Evolutionary conservation across 164 flowering plant genomes (phyloP).

Genomic region (Tetracentron sinense): DNA sequence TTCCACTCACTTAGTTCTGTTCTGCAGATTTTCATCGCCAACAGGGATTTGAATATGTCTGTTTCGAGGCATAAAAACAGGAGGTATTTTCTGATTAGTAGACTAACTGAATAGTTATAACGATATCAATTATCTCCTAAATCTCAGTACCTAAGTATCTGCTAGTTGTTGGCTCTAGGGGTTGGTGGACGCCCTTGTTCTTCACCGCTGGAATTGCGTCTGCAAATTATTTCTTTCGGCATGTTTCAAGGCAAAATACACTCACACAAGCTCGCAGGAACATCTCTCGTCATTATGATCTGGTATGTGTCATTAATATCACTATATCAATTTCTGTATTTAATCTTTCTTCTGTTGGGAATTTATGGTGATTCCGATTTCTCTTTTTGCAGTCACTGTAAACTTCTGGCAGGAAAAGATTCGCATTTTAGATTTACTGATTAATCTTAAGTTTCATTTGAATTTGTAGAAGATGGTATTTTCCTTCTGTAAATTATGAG

Average conservation of each 20-base stretch:
- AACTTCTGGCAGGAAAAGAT: too few relatives aligned
- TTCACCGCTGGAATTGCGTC: constrained; percentile 78
- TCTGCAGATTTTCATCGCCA: constrained; percentile 70
- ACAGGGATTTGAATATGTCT: constrained; percentile 58
- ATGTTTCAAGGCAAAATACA: constrained; percentile 74
- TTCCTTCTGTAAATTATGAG: too few relatives aligned
- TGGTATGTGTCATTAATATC: constrained; percentile 38
- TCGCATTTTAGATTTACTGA: too few relatives aligned
- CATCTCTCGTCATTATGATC: constrained; percentile 90
- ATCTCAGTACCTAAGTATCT: neutral
- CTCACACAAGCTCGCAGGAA: constrained; percentile 88
- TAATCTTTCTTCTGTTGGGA: neutral
- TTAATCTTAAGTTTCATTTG: too few relatives aligned
- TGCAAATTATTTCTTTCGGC: constrained; percentile 67
- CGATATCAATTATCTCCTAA: constrained; percentile 1
- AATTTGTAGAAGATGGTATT: too few relatives aligned
- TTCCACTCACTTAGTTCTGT: constrained; percentile 12
- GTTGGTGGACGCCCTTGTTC: constrained; percentile 95
- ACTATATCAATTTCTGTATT: neutral
- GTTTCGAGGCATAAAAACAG: constrained; percentile 30
- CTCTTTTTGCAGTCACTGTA: neutral
- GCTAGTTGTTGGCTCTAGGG: constrained; percentile 40
- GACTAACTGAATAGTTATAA: too few relatives aligned
- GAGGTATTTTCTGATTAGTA: constrained; percentile 39
- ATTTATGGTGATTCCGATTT: neutral